Evolutionary conservation across 202 grass and related monocot species (phyloP).

Genomic region (Zizania palustris): DNA sequence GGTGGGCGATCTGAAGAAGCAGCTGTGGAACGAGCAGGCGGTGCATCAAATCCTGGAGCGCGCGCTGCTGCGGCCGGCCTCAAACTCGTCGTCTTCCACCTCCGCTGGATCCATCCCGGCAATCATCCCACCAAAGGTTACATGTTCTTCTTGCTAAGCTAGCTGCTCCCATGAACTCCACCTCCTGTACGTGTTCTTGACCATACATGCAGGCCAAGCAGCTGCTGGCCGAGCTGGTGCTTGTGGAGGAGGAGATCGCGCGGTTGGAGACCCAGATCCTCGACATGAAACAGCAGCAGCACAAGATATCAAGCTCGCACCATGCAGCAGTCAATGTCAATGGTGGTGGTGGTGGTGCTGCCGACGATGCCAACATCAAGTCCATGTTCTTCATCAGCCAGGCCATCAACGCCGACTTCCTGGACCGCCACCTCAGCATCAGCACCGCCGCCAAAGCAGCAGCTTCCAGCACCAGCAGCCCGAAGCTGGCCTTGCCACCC

Average conservation of each 20-base stretch:
- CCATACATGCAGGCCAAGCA: slow-evolving; percentile 59
- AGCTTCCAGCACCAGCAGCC: not conserved
- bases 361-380: slow-evolving; percentile 40
- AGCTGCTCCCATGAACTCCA: no score
- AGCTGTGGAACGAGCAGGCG: slow-evolving; percentile 66
- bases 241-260: slow-evolving; percentile 88
- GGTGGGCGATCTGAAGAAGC: slow-evolving; percentile 70
- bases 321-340: not conserved
- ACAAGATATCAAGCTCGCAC: not conserved
- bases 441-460: not conserved
- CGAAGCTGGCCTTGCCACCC: slow-evolving; percentile 12
- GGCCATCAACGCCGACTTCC: slow-evolving; percentile 81
- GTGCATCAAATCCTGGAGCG: slow-evolving; percentile 79
- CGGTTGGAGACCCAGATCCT: slow-evolving; percentile 70
- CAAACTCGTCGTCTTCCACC: no score
- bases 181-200: no score
- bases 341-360: not conserved
- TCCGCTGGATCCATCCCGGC: slow-evolving; percentile 42
- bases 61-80: slow-evolving; percentile 32
- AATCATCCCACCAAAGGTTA: slow-evolving; percentile 72
- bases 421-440: slow-evolving; percentile 44
- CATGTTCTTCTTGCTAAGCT: not conserved
- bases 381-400: slow-evolving; percentile 94
- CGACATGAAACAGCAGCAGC: slow-evolving; percentile 29
- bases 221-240: slow-evolving; percentile 79